Evolutionary conservation across 2,329 filamentous ascomycete genomes (phyloP), one percentile per base, ranked within the genome.

Genomic region (Fusarium sp.): DNA sequence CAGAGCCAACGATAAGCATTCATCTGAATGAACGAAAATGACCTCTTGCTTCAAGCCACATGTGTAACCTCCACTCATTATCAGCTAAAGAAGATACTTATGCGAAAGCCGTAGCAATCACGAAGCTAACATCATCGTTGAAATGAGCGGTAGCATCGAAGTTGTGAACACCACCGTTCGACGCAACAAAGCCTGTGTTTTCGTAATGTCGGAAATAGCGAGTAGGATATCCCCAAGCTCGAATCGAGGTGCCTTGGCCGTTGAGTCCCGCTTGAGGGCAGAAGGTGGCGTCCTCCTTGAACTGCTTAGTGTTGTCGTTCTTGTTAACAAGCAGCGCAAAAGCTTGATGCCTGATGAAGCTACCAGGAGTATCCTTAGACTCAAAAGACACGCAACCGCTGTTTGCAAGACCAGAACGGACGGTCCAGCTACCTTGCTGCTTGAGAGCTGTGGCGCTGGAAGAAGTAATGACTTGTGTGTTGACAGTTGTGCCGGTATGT

Each of bases 211-310:
- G 39, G 11, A 67, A 34, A 11, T 67, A 67, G 2, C 64, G 44
- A 1, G 64, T 68, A 2, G 64, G 64, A 22, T 67, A 67, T 10
- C 44, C 68, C 64, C 64, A 67, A 7, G 64, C 68, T 18, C 64
- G 43, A 4, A 67, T 22, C 0, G 58, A 49, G 6, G 8, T 67
- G 11, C 64, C 64, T 3, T 58, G 17, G 0, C 42, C 59, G 9
- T 39, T 67, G 6, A 67, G 20, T 1, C 64, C 64, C 20, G 50
- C 46, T 51, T 67, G 64, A 1, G 64, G 58, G 34, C 64, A 67
- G 7, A 67, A 67, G 0, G 64, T 67, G 20, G 64, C 64, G 24
- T 68, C 63, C 33, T 67, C 64, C 2, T 43, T 38, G 10, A 67
- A 67, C 5, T n/a, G 20, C 17, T 67, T 67, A 13, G 22, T 64